Evolutionary conservation across 192 early-diverging fungal species (phyloP), one percentile per base, ranked within the genome.

Genomic region (Coemansia sp.): DNA sequence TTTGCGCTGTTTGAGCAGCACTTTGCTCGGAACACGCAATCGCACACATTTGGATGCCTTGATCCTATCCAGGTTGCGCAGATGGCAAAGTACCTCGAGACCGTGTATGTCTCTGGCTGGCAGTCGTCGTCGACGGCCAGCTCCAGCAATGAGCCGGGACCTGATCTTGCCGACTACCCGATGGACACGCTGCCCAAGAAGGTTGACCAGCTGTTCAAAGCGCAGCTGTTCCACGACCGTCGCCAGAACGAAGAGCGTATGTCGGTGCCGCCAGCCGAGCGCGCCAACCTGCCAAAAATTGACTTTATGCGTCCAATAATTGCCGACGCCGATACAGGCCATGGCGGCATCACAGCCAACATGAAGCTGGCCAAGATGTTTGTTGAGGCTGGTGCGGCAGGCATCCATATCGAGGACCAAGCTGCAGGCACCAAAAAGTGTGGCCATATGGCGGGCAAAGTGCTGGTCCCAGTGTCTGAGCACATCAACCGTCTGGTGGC

Each of bases 401-500:
- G 93, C 71, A 92, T 97, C 73, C 95, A 97, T 68, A 71, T 91
- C 46, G 92, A 96, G 78, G 93, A 96, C 82, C 93, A 96, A 77
- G 89, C 91, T 36, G 88, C 96, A 21, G 90, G 92, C 66, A 96
- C 93, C 69, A 98, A 98, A 74, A 98, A 98, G 86, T 98, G 96
- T 75, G 96, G 96, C 17, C 96, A 98, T 81, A 98, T 98, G 96
- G 96, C 93, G 50, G 96, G 96, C 52, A 98, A 98, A 78, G 96
- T 98, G 26, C 79, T 98, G n/a, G 96, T 98, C 5, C 96, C 96
- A 18, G 93, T 97, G 38, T 90, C 89, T 3, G 94, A 98, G 82
- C 96, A 98, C 84, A 95, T 97, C 82, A 96, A 95, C 86, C 89
- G 95, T 42, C 83, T 97, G 53, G 89, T 97, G 17, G 94, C 94